Base-by-base conservation (phyloP, 2,329 filamentous ascomycete genomes). In the Xylaria sp. region DNA sequence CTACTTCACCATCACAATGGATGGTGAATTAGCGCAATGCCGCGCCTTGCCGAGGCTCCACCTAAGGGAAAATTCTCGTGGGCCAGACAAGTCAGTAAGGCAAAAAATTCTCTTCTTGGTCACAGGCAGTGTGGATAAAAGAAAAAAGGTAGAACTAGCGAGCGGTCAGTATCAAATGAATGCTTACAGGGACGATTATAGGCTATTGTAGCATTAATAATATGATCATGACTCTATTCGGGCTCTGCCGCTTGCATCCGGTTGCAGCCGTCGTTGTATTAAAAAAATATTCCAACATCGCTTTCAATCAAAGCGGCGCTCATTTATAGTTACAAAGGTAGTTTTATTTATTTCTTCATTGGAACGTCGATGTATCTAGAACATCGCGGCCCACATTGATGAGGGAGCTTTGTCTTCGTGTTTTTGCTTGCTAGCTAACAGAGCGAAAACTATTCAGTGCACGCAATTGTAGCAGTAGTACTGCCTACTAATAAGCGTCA, bases 21-120 rank as follows among this genome's bases (percentile, higher is more conserved):
- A 32, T 30, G 32, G 20, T 63, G 65, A 64, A 68, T 63, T 52
- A 63, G 34, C 58, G 34, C 18, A 53, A 58, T 72, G 72, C 74
- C 74, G 74, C 63, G 46, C 43, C 41, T 74, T 74, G 60, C 74
- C 74, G 74, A 63, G 59, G 70, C 70, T 73, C 72, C 71, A 73
- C 72, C 36, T 9, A 50, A 58, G 55, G 68, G 63, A 69, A 72
- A 63, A 68, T 58, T 68, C 50, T 70, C 28, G 58, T 34, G 5
- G 18, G 34, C 55, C 34, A 34, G 23, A 39, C 55, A 20, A 12
- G 28, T 48, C 39, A 36, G 45, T 30, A 39, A 41, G 30, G 20
- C 28, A 45, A 41, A 63, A 60, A 64, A 50, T 32, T 46, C 30
- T 36, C 30, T 43, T 43, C 8, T 36, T 13, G n/a, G 25, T 20